These are phyloP conservation scores for Rhodotorula sp. DNA, from an alignment of 1,284 basidiomycete genomes.

Conservation along the genomic window DNA sequence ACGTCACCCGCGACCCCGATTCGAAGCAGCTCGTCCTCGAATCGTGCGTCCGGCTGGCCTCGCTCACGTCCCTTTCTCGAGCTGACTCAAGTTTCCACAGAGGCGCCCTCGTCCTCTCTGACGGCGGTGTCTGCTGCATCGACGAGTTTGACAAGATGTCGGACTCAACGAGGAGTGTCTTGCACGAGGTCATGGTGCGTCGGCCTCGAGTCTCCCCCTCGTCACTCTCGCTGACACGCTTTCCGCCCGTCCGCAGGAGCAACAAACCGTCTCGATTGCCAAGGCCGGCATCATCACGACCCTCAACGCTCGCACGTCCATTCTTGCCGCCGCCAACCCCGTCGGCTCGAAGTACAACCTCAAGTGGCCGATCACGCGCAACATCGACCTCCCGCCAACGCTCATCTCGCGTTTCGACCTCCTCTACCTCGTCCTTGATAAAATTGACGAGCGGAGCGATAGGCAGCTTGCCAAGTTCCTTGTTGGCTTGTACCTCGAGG, in stretches of 20 bases:
- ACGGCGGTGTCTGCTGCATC: conserved; percentile 98
- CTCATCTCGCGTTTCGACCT: conserved; percentile 97
- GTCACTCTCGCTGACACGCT: not conserved
- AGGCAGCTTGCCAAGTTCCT: conserved; percentile 89
- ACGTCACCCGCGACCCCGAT: conserved; percentile 96
- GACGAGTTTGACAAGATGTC: conserved; percentile 99
- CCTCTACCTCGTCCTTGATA: conserved; percentile 94
- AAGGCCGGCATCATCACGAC: conserved; percentile 99
- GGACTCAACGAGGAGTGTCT: conserved; percentile 88
- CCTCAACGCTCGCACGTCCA: conserved; percentile 93
- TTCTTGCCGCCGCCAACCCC: conserved; percentile 94
- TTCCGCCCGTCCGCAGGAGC: conserved; percentile 62
- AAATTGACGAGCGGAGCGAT: conserved; percentile 85
- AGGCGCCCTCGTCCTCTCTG: conserved; percentile 92
- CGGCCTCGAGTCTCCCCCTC: not conserved
- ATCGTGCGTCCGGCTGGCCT: conserved; percentile 57
- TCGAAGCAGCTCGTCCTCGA: conserved; percentile 96
- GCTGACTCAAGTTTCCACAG: conserved; percentile 51
- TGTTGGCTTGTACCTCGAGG: conserved; percentile 90
- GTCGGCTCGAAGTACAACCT: conserved; percentile 86
- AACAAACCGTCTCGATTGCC: conserved; percentile 99
- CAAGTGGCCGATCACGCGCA: conserved; percentile 50
- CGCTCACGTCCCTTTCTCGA: too few species aligned
- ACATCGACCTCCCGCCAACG: conserved; percentile 81
- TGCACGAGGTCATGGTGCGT: conserved; percentile 97